Evolutionary conservation across 129 eudicot genomes (phyloP).

Genomic region (Artemisia tridentata): DNA sequence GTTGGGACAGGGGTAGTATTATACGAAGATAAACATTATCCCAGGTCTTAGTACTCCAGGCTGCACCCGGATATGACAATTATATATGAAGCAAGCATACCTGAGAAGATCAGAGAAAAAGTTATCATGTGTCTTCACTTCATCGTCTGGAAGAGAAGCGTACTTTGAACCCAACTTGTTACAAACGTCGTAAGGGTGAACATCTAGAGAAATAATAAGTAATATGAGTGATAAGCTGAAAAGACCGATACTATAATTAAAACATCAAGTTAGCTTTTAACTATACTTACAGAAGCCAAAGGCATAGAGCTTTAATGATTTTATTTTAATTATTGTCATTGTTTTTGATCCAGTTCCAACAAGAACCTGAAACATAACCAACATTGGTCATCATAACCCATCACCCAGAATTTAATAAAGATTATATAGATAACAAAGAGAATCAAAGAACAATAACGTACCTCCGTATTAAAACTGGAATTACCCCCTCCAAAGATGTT

Average conservation of each 20-base stretch:
- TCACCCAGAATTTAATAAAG: neutral
- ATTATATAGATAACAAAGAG: slow-evolving; percentile 12
- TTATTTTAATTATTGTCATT: slow-evolving; percentile 74
- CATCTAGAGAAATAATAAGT: slow-evolving; percentile 44
- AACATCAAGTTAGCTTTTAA: neutral
- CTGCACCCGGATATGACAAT: too few species aligned
- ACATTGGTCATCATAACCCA: neutral
- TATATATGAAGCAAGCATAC: slow-evolving; percentile 28
- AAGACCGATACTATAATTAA: slow-evolving; percentile 4
- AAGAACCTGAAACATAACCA: slow-evolving; percentile 60
- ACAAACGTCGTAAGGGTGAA: slow-evolving; percentile 89
- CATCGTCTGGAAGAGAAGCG: slow-evolving; percentile 54
- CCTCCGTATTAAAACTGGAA: slow-evolving; percentile 73
- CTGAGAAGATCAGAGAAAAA: slow-evolving; percentile 81
- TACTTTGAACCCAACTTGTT: slow-evolving; percentile 87
- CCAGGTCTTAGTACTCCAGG: too few species aligned
- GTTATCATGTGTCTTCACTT: slow-evolving; percentile 50
- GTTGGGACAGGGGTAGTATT: too few species aligned
- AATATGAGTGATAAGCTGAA: slow-evolving; percentile 23
- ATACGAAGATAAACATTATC: too few species aligned
- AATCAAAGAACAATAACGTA: slow-evolving; percentile 20
- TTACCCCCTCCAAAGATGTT: slow-evolving; percentile 48
- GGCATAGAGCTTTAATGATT: slow-evolving; percentile 86
- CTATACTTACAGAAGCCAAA: slow-evolving; percentile 88
- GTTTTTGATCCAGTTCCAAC: slow-evolving; percentile 97